Evolutionary conservation across 2,329 filamentous ascomycete genomes (phyloP), one percentile per base, ranked within the genome.

Genomic region (Fusarium falciforme): DNA sequence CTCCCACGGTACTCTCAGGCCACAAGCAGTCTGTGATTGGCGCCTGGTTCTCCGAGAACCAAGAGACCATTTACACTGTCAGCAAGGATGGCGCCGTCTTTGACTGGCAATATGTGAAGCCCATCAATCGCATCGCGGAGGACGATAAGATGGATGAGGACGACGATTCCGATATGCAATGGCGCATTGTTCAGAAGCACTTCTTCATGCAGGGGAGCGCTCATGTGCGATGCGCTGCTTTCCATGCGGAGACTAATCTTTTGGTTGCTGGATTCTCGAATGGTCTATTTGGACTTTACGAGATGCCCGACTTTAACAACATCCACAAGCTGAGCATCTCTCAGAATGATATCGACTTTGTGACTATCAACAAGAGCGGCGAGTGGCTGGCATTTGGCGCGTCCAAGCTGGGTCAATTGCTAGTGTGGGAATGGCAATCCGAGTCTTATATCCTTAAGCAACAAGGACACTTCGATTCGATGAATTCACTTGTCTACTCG

Each of bases 381-480:
- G 96, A 98, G 84, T 99, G 96, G 96, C 86, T 99, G 25, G 97
- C 97, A 0, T 98, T 99, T 82, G 96, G 96, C 16, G 96, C 97
- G 1, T 97, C 96, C 2, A 97, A 97, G 78, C 88, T 98, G 6
- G 97, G 97, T 1, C 96, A 99, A 81, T 87, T 99, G n/a, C 86
- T 99, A 5, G 96, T 99, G 5, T 99, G 96, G 96, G 96, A 99
- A 82, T 99, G 97, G 95, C 96, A 98, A 81, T 99, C 96, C 0
- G 97, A 99, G 83, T 98, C 96, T 7, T 99, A 99, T 82, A 97
- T 99, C 67, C 87, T 99, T 57, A 99, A 99, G 84, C 96, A 99
- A 80, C 96, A 98, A 83, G 96, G 96, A 0, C 96, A 99, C 83
- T 95, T 98, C 74, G 96, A 99, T 81, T 93, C 94, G 3, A 95